phyloP scores from a whole-genome alignment of 2,329 filamentous ascomycete species.

The Microcyclospora tardicrescens region DNA sequence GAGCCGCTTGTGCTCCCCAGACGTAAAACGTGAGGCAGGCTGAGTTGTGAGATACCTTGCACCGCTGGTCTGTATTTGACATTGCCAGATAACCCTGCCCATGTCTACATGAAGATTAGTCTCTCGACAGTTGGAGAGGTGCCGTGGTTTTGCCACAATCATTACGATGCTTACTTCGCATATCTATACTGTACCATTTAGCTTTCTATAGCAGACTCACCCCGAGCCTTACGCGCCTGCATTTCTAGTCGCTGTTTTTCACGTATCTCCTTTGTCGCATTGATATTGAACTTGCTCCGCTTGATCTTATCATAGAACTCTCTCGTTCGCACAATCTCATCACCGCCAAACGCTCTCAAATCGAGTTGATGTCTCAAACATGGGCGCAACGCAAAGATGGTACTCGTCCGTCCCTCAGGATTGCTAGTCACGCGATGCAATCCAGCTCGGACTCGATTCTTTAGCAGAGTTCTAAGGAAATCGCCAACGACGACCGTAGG shows the following conservation, averaged over 20 bases:
- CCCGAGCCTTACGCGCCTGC: too few relatives aligned
- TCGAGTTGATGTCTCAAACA: slow-evolving; percentile 12
- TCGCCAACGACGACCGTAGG: slow-evolving; percentile 14
- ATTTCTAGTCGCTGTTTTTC: slow-evolving; percentile 1
- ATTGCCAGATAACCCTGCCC: too few relatives aligned
- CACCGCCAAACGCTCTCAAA: slow-evolving; percentile 12
- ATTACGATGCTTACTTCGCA: too few relatives aligned
- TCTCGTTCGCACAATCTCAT: slow-evolving; percentile 8
- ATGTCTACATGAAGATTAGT: too few relatives aligned
- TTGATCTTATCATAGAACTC: slow-evolving; percentile 12
- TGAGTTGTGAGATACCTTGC: too few relatives aligned
- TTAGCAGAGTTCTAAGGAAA: slow-evolving; percentile 11
- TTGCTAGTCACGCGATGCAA: slow-evolving; percentile 16
- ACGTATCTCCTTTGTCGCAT: slow-evolving; percentile 5
- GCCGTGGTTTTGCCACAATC: too few relatives aligned
- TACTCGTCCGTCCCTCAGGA: slow-evolving; percentile 13
- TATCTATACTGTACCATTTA: too few relatives aligned
- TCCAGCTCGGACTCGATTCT: slow-evolving; percentile 10
- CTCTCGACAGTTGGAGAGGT: too few relatives aligned
- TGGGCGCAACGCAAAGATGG: slow-evolving; percentile 17
- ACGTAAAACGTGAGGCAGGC: too few relatives aligned
- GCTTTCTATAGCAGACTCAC: too few relatives aligned
- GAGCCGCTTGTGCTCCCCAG: too few relatives aligned
- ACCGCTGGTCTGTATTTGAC: too few relatives aligned
- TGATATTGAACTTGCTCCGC: slow-evolving; percentile 10